A percentile compares a stretch with the other conserved stretches of the same genome.
These are phyloP conservation scores for Phialophora macrospora DNA, from an alignment of 2,329 filamentous ascomycete genomes.

Conservation along the genomic window DNA sequence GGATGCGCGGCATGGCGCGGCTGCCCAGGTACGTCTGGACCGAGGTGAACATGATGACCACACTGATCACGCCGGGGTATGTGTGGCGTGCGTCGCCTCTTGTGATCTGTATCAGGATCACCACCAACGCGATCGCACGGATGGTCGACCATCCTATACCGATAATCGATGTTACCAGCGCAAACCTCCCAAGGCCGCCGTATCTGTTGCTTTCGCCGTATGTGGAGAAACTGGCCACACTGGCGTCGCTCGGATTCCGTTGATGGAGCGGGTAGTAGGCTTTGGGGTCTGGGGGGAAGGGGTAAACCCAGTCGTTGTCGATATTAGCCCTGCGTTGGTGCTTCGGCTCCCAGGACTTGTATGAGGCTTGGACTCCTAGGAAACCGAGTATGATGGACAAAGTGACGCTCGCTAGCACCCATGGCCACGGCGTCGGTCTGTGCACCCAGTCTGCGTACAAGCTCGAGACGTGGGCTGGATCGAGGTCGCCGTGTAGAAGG, in stretches of 20 bases:
- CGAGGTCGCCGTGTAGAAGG: slow-evolving; percentile 17
- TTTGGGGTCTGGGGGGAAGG: slow-evolving; percentile 14
- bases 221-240: background rate
- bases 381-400: slow-evolving; percentile 27
- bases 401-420: slow-evolving; percentile 20
- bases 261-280: slow-evolving; percentile 15
- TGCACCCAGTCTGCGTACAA: slow-evolving; percentile 22
- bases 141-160: slow-evolving; percentile 26
- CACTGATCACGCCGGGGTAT: slow-evolving; percentile 24
- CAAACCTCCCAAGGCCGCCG: slow-evolving; percentile 21
- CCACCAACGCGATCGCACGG: slow-evolving; percentile 13
- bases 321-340: background rate
- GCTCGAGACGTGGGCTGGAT: slow-evolving; percentile 17
- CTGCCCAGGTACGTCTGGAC: slow-evolving; percentile 28
- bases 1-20: slow-evolving; percentile 25
- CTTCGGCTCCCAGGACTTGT: slow-evolving; percentile 27
- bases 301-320: background rate
- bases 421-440: slow-evolving; percentile 26
- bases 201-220: slow-evolving; percentile 10
- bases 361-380: slow-evolving; percentile 25
- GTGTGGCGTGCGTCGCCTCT: slow-evolving; percentile 21
- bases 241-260: slow-evolving; percentile 9
- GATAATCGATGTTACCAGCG: slow-evolving; percentile 15
- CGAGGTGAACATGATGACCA: slow-evolving; percentile 29
- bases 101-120: slow-evolving; percentile 21